These are phyloP conservation scores for Colletotrichum shisoi DNA, from an alignment of 2,329 filamentous ascomycete genomes.

Conservation along the genomic window DNA sequence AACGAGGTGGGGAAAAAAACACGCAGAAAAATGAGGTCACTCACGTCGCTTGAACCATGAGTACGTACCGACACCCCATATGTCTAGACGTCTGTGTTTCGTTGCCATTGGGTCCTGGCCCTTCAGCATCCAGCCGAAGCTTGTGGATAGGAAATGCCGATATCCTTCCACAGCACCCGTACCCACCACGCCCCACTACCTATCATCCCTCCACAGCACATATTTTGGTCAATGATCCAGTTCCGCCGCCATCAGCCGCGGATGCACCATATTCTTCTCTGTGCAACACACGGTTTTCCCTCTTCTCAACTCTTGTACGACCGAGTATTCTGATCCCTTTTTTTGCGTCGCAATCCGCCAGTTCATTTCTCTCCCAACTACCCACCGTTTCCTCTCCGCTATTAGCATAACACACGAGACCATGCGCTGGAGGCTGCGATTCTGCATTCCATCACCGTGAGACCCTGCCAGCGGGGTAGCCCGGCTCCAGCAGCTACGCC, in stretches of 20 bases:
- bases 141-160: not conserved
- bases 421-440: slow-evolving; percentile 37
- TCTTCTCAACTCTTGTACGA: not conserved
- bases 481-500: slow-evolving; percentile 35
- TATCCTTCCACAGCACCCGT: slow-evolving; percentile 1
- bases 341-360: not conserved
- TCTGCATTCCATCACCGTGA: slow-evolving; percentile 38
- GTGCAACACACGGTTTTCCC: not conserved
- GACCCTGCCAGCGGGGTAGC: slow-evolving; percentile 40
- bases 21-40: slow-evolving; percentile 32
- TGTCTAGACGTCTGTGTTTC: slow-evolving; percentile 23
- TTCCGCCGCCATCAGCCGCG: slow-evolving; percentile 13
- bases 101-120: not conserved
- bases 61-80: no score
- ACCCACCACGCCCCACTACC: no score
- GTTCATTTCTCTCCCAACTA: not conserved
- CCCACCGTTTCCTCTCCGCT: not conserved
- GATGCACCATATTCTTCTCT: not conserved
- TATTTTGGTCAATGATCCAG: not conserved
- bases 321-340: not conserved
- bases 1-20: slow-evolving; percentile 6
- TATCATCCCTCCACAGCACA: not conserved
- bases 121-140: slow-evolving; percentile 7
- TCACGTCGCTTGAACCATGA: not conserved
- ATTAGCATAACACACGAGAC: slow-evolving; percentile 17